Evolutionary conservation across 2,329 filamentous ascomycete species (phyloP).

Genomic region (Magnaporthiopsis poae): DNA sequence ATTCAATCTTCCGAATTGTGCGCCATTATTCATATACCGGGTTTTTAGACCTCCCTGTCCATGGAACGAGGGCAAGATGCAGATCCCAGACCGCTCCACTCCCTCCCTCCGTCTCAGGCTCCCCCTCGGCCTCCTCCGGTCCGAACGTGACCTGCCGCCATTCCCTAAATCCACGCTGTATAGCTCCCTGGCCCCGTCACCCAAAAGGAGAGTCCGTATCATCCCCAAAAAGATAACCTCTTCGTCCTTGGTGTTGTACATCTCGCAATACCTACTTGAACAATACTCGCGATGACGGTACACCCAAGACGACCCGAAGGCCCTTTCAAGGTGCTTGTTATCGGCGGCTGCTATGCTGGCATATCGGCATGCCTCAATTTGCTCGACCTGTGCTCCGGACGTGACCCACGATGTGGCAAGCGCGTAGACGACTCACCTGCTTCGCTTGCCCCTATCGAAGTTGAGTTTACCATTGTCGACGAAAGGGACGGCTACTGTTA

Average conservation of each 20-base stretch:
- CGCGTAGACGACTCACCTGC: slow-evolving; percentile 14
- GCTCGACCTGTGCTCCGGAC: slow-evolving; percentile 52
- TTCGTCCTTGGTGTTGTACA: neutral
- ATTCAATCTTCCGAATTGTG: neutral
- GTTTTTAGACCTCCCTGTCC: neutral
- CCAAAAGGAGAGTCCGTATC: neutral
- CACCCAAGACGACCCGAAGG: neutral
- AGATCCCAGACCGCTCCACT: neutral
- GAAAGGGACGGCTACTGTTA: slow-evolving; percentile 76
- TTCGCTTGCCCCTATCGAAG: slow-evolving; percentile 29
- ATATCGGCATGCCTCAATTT: slow-evolving; percentile 58
- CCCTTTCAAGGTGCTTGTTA: slow-evolving; percentile 50
- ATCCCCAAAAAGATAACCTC: neutral
- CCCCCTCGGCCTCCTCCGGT: no score
- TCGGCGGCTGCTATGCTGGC: slow-evolving; percentile 65
- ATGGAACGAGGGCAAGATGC: neutral
- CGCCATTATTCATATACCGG: neutral
- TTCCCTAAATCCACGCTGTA: neutral
- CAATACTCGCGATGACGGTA: neutral
- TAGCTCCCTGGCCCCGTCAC: neutral
- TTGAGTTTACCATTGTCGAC: slow-evolving; percentile 66
- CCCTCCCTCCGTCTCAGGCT: neutral
- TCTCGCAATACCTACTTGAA: neutral
- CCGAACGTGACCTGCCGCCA: neutral
- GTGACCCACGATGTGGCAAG: slow-evolving; percentile 34